phyloP scores from a whole-genome alignment of 2,329 filamentous ascomycete species.

The Parasarocladium wereldwijsianum region DNA sequence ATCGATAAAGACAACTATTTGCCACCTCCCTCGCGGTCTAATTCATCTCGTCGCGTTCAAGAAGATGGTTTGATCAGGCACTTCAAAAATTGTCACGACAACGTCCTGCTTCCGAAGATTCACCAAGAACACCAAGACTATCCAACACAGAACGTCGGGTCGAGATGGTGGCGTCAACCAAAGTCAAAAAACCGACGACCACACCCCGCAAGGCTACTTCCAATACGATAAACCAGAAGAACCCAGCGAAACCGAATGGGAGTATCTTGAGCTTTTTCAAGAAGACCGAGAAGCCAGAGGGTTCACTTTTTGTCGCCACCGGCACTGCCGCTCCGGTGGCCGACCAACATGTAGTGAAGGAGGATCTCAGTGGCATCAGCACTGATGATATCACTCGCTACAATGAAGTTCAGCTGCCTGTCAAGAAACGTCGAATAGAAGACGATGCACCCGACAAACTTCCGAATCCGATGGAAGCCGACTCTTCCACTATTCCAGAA shows the following conservation, averaged over 20 bases:
- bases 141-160: too few relatives aligned
- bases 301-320: conserved; percentile 39
- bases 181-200: conserved; percentile 13
- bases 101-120: too few relatives aligned
- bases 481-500: conserved; percentile 8
- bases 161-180: conserved; percentile 20
- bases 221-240: conserved; percentile 14
- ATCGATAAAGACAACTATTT: too few relatives aligned
- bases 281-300: conserved; percentile 46
- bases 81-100: too few relatives aligned
- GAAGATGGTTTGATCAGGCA: too few relatives aligned
- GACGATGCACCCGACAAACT: not conserved
- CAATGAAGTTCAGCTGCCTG: conserved; percentile 19
- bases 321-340: conserved; percentile 9
- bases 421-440: conserved; percentile 14
- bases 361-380: conserved; percentile 15
- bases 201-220: conserved; percentile 17
- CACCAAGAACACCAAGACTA: too few relatives aligned
- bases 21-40: too few relatives aligned
- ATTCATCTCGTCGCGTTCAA: too few relatives aligned
- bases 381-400: conserved; percentile 14
- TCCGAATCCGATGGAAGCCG: not conserved
- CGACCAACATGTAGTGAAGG: conserved; percentile 12
- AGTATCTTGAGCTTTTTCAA: conserved; percentile 66
- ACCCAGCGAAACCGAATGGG: conserved; percentile 33